Evolutionary conservation across 2,329 filamentous ascomycete genomes (phyloP).

Genomic region (Chrysoporthe deuterocubensis): DNA sequence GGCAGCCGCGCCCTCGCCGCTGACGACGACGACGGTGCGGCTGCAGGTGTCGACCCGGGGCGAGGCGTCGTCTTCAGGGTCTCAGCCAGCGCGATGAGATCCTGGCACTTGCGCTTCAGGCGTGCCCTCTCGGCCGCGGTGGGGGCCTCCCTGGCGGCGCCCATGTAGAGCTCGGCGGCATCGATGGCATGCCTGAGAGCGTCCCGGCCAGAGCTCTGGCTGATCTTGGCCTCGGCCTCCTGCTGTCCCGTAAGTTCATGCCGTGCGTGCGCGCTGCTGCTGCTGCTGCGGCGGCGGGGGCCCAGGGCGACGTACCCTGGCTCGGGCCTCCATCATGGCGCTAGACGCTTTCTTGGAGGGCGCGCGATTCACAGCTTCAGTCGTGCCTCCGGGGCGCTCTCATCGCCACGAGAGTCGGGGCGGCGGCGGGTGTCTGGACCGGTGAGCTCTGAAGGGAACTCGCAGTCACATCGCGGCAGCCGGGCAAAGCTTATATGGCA

Average conservation of each 20-base stretch:
- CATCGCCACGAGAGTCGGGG: not conserved
- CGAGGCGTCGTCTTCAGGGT: slow-evolving; percentile 62
- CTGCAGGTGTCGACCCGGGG: slow-evolving; percentile 31
- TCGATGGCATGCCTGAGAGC: slow-evolving; percentile 77
- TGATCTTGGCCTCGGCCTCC: slow-evolving; percentile 58
- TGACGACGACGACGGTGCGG: slow-evolving; percentile 21
- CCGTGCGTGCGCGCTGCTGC: not conserved
- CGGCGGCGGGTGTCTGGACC: not conserved
- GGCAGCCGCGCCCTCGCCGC: slow-evolving; percentile 33
- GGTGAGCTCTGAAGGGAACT: not conserved
- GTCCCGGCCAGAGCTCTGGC: slow-evolving; percentile 57
- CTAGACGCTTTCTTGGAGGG: not conserved
- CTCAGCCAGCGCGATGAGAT: slow-evolving; percentile 74
- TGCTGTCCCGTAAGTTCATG: slow-evolving; percentile 35
- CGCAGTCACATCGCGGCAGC: slow-evolving; percentile 7
- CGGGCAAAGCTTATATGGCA: not conserved
- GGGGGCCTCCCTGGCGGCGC: slow-evolving; percentile 67
- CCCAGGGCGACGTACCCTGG: slow-evolving; percentile 17
- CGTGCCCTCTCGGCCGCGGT: slow-evolving; percentile 65
- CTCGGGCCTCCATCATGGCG: slow-evolving; percentile 29
- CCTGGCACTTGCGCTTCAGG: slow-evolving; percentile 70
- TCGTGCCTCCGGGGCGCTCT: not conserved
- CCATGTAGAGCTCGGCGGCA: slow-evolving; percentile 82
- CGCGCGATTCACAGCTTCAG: not conserved
- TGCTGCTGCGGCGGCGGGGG: not conserved